Conservation (phyloP, 257 asterid genomes). For the Ballota nigra region DNA sequence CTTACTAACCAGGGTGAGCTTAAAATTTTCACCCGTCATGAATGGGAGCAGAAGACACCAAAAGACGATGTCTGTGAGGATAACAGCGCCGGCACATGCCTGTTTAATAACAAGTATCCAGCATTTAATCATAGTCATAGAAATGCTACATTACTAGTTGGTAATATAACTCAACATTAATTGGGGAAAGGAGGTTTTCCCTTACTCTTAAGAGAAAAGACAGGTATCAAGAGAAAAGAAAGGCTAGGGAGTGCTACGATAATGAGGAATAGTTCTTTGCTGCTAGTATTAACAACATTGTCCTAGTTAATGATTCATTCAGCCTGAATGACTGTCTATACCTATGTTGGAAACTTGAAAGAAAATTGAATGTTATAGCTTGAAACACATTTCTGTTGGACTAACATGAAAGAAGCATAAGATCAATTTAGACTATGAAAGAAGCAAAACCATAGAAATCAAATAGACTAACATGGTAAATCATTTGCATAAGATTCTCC, state of each 20-base stretch:
- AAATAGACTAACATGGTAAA: slow-evolving; percentile 55
- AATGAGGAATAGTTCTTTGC: too few species aligned
- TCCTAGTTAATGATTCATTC: background rate
- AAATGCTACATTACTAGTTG: background rate
- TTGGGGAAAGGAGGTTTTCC: background rate
- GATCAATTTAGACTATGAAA: background rate
- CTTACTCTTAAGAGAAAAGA: background rate
- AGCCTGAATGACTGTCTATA: background rate
- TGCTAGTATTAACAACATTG: background rate
- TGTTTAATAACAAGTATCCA: slow-evolving; percentile 23
- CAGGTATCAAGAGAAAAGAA: background rate
- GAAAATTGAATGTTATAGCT: too few species aligned
- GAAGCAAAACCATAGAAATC: background rate
- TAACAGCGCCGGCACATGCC: slow-evolving; percentile 79
- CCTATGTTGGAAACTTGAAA: too few species aligned
- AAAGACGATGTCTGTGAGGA: slow-evolving; percentile 83
- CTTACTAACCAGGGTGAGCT: slow-evolving; percentile 79
- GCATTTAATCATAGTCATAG: background rate
- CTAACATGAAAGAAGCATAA: background rate
- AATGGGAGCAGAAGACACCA: slow-evolving; percentile 91
- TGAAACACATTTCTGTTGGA: too few species aligned
- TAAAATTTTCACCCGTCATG: slow-evolving; percentile 60
- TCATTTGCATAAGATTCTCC: slow-evolving; percentile 42
- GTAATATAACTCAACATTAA: background rate
- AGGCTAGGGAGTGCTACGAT: too few species aligned